These are phyloP conservation scores for Croton setiger DNA, from an alignment of 441 rosid species.

Conservation along the genomic window DNA sequence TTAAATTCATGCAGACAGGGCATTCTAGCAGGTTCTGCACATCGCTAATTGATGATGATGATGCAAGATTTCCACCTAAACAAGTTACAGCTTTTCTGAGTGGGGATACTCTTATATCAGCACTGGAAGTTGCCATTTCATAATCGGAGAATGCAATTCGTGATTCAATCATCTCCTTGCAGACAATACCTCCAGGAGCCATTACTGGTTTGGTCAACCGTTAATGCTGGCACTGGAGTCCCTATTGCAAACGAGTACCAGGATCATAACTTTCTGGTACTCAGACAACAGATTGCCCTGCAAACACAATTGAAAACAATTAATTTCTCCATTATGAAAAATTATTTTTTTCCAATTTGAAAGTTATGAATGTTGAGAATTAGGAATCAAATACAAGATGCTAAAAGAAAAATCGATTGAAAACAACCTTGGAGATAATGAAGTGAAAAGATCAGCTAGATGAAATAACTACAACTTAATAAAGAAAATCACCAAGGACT, in stretches of 20 bases:
- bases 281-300: conserved; percentile 15
- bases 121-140: conserved; percentile 42
- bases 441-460: not conserved
- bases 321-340: not conserved
- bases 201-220: conserved; percentile 25
- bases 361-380: not conserved
- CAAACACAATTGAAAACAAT: conserved; percentile 4
- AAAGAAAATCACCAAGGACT: not conserved
- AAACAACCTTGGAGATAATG: not conserved
- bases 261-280: not conserved
- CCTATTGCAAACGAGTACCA: conserved; percentile 1
- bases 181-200: conserved; percentile 59
- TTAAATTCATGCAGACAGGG: conserved; percentile 64
- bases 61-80: conserved; percentile 42
- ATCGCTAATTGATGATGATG: conserved; percentile 47
- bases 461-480: not conserved
- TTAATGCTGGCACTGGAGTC: conserved; percentile 12
- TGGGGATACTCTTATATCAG: conserved; percentile 42
- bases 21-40: conserved; percentile 84
- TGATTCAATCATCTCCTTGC: conserved; percentile 50
- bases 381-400: not conserved
- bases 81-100: conserved; percentile 39
- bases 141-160: conserved; percentile 41
- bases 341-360: too few species aligned
- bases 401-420: not conserved